Conservation (phyloP, 176 grass and related monocot species). For the Lolium perenne region DNA sequence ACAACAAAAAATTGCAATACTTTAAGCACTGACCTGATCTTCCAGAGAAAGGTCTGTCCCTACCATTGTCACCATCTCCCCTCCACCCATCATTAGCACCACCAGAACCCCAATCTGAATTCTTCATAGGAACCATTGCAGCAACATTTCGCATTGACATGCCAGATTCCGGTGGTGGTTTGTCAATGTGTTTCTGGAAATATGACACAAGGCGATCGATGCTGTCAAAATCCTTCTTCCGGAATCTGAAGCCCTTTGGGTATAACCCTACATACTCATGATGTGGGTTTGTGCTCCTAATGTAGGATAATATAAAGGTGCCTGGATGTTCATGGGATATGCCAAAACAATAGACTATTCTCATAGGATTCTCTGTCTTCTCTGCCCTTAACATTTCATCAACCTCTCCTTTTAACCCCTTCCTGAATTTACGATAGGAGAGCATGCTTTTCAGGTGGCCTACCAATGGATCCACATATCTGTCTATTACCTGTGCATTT, state of each 20-base stretch:
- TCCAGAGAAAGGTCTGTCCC: constrained; percentile 60
- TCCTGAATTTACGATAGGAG: constrained; percentile 86
- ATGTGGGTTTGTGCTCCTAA: constrained; percentile 93
- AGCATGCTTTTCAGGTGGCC: constrained; percentile 88
- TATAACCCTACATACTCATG: constrained; percentile 95
- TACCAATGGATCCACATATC: constrained; percentile 95
- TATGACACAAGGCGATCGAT: constrained; percentile 82
- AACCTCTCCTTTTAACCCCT: constrained; percentile 79
- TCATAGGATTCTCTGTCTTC: constrained; percentile 88
- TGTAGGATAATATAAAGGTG: constrained; percentile 90
- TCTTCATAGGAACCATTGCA: constrained; percentile 91
- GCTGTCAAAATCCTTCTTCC: constrained; percentile 92
- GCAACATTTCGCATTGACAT: constrained; percentile 72
- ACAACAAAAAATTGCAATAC: not conserved
- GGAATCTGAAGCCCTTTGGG: constrained; percentile 90
- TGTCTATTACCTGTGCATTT: constrained; percentile 81
- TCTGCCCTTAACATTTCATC: constrained; percentile 79
- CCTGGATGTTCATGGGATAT: constrained; percentile 92
- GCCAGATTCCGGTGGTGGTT: constrained; percentile 73
- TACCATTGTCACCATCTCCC: constrained; percentile 62
- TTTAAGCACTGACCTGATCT: constrained; percentile 59
- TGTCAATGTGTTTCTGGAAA: constrained; percentile 97
- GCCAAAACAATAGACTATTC: constrained; percentile 91
- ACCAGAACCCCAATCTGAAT: constrained; percentile 53
- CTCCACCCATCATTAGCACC: constrained; percentile 62